Percentiles rank a stretch among this genome's conserved stretches.
These are phyloP conservation scores for Cordyceps farinosa DNA, from an alignment of 2,329 filamentous ascomycete genomes.

Conservation along the genomic window DNA sequence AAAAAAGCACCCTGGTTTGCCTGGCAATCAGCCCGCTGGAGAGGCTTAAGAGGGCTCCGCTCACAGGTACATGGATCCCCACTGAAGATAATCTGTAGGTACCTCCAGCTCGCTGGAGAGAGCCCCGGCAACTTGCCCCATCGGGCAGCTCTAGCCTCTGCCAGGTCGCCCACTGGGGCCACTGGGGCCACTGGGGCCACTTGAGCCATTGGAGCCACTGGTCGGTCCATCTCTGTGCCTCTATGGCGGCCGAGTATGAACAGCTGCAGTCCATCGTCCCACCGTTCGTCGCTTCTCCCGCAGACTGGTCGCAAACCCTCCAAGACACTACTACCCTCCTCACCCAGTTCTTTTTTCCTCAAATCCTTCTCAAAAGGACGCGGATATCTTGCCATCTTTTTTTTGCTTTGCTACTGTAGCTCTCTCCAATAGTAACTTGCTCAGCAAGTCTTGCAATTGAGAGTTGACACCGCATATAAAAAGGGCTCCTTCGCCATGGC, in stretches of 20 bases:
- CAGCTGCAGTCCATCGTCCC: not conserved
- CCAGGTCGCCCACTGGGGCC: not conserved
- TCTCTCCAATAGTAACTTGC: not conserved
- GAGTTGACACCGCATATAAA: not conserved
- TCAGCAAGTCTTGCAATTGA: not conserved
- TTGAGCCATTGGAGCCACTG: not conserved
- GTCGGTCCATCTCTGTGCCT: not conserved
- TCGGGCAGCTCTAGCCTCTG: conserved; percentile 13
- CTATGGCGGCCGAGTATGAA: not conserved
- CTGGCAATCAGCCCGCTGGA: not conserved
- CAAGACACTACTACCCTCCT: not conserved
- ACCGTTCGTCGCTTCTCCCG: not conserved
- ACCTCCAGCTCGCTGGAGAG: not conserved
- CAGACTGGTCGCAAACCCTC: not conserved
- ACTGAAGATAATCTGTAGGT: not conserved
- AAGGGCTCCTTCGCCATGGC: conserved; percentile 10
- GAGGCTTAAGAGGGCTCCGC: too few relatives aligned
- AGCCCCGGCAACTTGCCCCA: conserved; percentile 2
- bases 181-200: not conserved
- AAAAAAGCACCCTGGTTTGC: not conserved
- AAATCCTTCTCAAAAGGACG: conserved; percentile 14
- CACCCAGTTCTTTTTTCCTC: not conserved
- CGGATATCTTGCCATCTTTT: conserved; percentile 7
- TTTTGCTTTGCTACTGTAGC: not conserved
- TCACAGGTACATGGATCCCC: not conserved